Evolutionary conservation across 2,329 filamentous ascomycete genomes (phyloP).

Genomic region (Cladosporium sp.): DNA sequence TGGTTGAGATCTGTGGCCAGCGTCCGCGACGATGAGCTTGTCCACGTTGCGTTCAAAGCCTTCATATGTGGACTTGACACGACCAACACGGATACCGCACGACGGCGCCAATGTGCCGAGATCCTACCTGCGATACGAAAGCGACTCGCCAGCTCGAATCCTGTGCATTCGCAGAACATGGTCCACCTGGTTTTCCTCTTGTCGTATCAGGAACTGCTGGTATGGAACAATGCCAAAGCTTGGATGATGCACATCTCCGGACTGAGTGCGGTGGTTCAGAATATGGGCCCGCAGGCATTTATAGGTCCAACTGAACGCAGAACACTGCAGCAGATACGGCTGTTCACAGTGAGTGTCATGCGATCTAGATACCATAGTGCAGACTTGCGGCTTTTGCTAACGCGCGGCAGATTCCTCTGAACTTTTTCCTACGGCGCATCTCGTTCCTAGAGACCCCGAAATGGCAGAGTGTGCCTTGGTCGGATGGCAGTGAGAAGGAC

Average conservation of each 20-base stretch:
- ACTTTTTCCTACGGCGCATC: not conserved
- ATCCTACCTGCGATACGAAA: not conserved
- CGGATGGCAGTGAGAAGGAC: not conserved
- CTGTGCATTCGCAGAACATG: not conserved
- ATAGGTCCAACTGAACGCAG: not conserved
- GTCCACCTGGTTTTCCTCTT: slow-evolving; percentile 1
- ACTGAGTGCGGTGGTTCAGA: not conserved
- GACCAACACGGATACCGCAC: not conserved
- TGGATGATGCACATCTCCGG: slow-evolving; percentile 14
- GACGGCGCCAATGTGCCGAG: not conserved
- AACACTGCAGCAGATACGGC: not conserved
- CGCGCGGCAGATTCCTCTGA: not conserved
- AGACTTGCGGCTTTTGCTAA: not conserved
- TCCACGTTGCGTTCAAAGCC: not conserved
- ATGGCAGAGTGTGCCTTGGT: slow-evolving; percentile 4
- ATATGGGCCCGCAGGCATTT: not conserved
- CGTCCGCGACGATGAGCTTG: not conserved
- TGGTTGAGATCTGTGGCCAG: not conserved
- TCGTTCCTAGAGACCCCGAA: not conserved
- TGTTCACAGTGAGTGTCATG: not conserved
- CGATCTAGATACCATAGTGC: not conserved
- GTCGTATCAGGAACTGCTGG: not conserved
- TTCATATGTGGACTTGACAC: not conserved
- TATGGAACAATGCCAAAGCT: slow-evolving; percentile 6
- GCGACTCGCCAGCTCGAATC: not conserved